phyloP scores from a whole-genome alignment of 176 grass and related monocot species.

The Bromus sterilis region DNA sequence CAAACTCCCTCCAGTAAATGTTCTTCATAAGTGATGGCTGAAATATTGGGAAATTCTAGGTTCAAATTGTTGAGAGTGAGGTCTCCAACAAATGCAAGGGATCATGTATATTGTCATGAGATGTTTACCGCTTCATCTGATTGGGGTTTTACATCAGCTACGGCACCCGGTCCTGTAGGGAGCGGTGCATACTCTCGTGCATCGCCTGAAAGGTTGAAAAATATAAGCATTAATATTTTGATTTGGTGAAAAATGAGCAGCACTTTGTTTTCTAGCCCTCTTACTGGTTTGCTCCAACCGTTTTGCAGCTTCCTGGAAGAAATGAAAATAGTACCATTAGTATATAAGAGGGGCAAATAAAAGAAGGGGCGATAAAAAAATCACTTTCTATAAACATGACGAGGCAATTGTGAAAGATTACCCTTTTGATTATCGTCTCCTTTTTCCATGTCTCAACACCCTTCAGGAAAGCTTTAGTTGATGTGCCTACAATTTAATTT shows the following conservation, averaged over 20 bases:
- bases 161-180: slow-evolving; percentile 56
- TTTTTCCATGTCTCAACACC: slow-evolving; percentile 96
- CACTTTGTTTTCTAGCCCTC: slow-evolving; percentile 2
- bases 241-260: slow-evolving; percentile 11
- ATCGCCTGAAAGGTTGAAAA: slow-evolving; percentile 33
- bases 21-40: slow-evolving; percentile 64
- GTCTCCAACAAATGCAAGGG: neutral
- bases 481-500: slow-evolving; percentile 52
- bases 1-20: slow-evolving; percentile 80
- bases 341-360: neutral
- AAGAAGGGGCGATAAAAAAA: neutral
- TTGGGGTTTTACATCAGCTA: slow-evolving; percentile 22
- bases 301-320: slow-evolving; percentile 55
- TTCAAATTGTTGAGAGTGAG: neutral
- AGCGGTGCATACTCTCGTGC: slow-evolving; percentile 57
- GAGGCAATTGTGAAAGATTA: slow-evolving; percentile 7
- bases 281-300: slow-evolving; percentile 47
- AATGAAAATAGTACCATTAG: neutral
- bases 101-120: neutral
- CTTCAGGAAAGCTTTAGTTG: slow-evolving; percentile 83
- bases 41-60: slow-evolving; percentile 14
- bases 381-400: neutral
- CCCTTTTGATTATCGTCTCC: slow-evolving; percentile 63
- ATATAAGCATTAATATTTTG: neutral
- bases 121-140: slow-evolving; percentile 52